These are phyloP conservation scores for Acanthamoeba castellanii DNA, from an alignment of 208 protist species.

Conservation along the genomic window DNA sequence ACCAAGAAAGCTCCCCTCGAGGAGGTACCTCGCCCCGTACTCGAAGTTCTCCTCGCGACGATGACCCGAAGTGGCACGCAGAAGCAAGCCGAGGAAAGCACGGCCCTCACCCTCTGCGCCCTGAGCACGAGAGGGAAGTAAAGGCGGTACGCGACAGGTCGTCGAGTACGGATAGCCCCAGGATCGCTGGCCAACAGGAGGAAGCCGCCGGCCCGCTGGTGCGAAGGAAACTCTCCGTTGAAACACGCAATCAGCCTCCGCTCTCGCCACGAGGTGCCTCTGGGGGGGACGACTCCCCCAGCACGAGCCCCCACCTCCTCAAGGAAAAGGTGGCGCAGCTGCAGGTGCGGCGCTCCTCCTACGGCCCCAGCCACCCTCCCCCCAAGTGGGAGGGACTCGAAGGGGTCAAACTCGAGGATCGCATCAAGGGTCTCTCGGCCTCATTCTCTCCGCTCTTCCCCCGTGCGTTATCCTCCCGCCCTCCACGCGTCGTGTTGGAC, in stretches of 20 bases:
- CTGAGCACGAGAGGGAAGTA: neutral
- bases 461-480: neutral
- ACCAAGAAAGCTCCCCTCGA: neutral
- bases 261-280: too few relatives aligned
- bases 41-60: too few relatives aligned
- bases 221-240: too few relatives aligned
- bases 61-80: too few relatives aligned
- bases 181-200: too few relatives aligned
- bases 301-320: neutral
- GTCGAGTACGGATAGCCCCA: neutral
- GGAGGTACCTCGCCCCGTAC: too few relatives aligned
- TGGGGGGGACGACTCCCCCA: neutral
- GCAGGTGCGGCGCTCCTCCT: neutral
- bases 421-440: conserved; percentile 10
- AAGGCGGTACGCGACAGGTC: neutral
- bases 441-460: neutral
- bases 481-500: too few relatives aligned
- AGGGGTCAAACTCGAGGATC: neutral
- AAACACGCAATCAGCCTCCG: too few relatives aligned
- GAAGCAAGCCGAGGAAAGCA: too few relatives aligned
- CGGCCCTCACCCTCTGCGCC: too few relatives aligned
- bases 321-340: conserved; percentile 35
- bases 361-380: neutral
- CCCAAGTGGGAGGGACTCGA: neutral
- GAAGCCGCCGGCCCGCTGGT: too few relatives aligned